These are phyloP conservation scores for Pythium aquatile DNA, from an alignment of 352 stramenopile genomes.

Conservation along the genomic window DNA sequence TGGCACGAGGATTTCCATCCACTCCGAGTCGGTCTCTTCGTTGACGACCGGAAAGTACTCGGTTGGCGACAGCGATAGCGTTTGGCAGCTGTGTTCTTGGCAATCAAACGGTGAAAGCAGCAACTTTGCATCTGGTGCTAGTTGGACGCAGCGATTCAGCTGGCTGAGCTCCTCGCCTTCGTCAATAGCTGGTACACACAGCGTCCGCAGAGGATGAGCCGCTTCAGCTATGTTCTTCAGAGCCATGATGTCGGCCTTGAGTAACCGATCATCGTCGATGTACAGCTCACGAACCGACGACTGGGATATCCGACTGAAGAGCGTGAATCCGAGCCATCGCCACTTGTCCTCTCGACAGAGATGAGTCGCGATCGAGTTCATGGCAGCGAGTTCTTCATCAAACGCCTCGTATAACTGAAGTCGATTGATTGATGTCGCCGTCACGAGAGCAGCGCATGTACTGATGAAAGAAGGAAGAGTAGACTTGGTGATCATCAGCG, in stretches of 20 bases:
- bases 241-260: background rate
- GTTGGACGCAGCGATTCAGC: background rate
- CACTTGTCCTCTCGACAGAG: slow-evolving; percentile 8
- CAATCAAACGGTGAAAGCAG: background rate
- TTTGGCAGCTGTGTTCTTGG: background rate
- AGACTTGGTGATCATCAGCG: slow-evolving; percentile 9
- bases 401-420: slow-evolving; percentile 7
- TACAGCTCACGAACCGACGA: slow-evolving; percentile 9
- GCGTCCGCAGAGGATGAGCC: background rate
- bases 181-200: background rate
- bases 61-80: background rate
- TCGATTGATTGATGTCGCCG: background rate
- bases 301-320: slow-evolving; percentile 9
- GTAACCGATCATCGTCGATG: slow-evolving; percentile 9
- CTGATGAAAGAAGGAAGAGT: background rate
- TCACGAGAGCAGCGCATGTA: slow-evolving; percentile 7
- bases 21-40: slow-evolving; percentile 7
- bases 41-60: slow-evolving; percentile 1
- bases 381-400: background rate
- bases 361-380: background rate
- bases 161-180: background rate
- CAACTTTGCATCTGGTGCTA: background rate
- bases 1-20: slow-evolving; percentile 8
- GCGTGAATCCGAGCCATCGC: slow-evolving; percentile 8
- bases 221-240: background rate